Evolutionary conservation across 2,329 filamentous ascomycete genomes (phyloP).

Genomic region (Trichoderma lentiforme): DNA sequence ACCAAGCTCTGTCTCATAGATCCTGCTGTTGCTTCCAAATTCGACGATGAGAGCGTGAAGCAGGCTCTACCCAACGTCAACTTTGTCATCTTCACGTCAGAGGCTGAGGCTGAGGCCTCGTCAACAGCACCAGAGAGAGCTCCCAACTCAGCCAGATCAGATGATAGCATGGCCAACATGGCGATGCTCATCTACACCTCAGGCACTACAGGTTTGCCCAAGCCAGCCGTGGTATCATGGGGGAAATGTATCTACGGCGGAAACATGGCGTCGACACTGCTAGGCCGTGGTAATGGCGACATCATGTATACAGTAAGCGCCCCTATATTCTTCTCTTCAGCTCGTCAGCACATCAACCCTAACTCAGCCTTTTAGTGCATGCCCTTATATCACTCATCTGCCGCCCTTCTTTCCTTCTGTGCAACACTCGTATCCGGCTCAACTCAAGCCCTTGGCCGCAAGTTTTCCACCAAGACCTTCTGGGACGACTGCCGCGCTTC

Average conservation of each 20-base stretch:
- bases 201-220: constrained; percentile 81
- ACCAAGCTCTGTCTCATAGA: constrained; percentile 69
- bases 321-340: not conserved
- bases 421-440: constrained; percentile 57
- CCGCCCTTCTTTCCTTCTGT: constrained; percentile 65
- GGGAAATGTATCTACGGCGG: constrained; percentile 56
- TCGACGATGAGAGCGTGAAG: constrained; percentile 55
- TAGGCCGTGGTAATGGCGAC: constrained; percentile 59
- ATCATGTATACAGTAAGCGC: constrained; percentile 67
- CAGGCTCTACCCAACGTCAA: constrained; percentile 48
- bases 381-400: constrained; percentile 86
- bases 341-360: not conserved
- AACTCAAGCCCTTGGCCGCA: constrained; percentile 69
- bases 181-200: constrained; percentile 79
- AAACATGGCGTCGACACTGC: constrained; percentile 40
- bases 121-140: constrained; percentile 52
- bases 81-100: constrained; percentile 60
- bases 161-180: constrained; percentile 53
- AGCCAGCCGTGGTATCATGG: constrained; percentile 75
- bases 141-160: constrained; percentile 54
- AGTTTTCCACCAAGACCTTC: constrained; percentile 74
- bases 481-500: constrained; percentile 72
- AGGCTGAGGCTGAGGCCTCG: constrained; percentile 53
- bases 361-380: constrained; percentile 57
- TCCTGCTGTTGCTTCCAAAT: constrained; percentile 49